A percentile compares a stretch with the other conserved stretches of the same genome.
phyloP scores from a whole-genome alignment of 2,329 filamentous ascomycete genomes.

The Botrytis sinoallii region DNA sequence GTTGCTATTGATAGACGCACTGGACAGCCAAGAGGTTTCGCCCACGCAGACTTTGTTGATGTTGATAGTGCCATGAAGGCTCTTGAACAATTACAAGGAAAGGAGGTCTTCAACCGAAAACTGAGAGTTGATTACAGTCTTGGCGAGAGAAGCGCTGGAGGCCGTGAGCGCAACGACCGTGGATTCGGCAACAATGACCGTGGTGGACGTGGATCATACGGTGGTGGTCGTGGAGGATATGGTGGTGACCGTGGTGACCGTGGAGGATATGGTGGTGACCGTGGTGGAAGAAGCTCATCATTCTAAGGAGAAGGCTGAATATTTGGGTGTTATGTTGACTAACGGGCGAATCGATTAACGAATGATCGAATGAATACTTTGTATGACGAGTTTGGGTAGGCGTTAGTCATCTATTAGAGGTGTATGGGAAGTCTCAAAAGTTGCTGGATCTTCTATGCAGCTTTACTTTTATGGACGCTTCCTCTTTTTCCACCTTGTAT shows the following conservation, averaged over 20 bases:
- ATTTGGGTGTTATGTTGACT: neutral
- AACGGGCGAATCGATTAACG: neutral
- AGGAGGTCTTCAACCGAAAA: constrained; percentile 61
- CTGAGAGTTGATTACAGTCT: constrained; percentile 62
- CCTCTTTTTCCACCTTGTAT: constrained; percentile 30
- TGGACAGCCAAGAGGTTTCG: constrained; percentile 79
- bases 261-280: constrained; percentile 9
- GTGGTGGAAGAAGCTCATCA: constrained; percentile 4
- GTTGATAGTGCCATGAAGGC: constrained; percentile 62
- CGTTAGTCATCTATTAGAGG: constrained; percentile 18
- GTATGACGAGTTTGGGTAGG: constrained; percentile 22
- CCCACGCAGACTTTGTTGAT: constrained; percentile 76
- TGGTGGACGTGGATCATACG: neutral
- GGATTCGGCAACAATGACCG: neutral
- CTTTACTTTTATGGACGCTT: constrained; percentile 19
- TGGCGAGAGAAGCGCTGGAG: constrained; percentile 12
- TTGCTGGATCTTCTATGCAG: constrained; percentile 20
- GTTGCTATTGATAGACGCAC: constrained; percentile 79
- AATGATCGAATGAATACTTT: constrained; percentile 17
- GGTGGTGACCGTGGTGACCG: neutral
- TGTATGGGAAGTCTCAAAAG: constrained; percentile 31
- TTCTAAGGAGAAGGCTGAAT: constrained; percentile 1
- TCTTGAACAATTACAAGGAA: constrained; percentile 51
- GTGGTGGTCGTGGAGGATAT: neutral
- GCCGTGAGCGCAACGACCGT: neutral